Conservation (phyloP, 257 asterid species). For the Echites panduratus region DNA sequence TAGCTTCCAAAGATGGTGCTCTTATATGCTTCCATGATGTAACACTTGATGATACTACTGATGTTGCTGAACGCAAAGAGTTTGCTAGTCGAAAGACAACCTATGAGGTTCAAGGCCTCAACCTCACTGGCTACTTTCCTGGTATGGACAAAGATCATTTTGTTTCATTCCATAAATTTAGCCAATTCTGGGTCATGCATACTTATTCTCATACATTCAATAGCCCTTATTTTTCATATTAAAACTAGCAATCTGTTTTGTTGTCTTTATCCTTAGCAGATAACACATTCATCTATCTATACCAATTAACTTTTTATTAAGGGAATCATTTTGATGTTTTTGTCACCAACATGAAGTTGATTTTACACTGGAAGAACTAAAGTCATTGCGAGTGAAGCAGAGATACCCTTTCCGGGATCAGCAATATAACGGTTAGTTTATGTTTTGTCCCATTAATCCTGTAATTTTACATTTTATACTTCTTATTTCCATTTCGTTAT, state of each 20-base stretch:
- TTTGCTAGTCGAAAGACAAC: constrained; percentile 60
- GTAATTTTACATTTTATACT: not conserved
- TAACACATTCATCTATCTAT: not conserved
- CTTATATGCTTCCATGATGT: constrained; percentile 85
- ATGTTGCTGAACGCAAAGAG: constrained; percentile 61
- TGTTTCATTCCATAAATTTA: not conserved
- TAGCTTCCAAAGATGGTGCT: constrained; percentile 81
- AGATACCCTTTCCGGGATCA: constrained; percentile 78
- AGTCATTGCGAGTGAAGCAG: constrained; percentile 72
- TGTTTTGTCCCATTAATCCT: not conserved
- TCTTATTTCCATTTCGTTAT: not conserved
- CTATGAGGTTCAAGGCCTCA: constrained; percentile 67
- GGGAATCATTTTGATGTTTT: constrained; percentile 1
- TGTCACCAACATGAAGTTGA: constrained; percentile 50
- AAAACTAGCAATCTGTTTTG: not conserved
- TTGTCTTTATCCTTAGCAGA: too few relatives aligned
- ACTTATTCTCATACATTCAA: not conserved
- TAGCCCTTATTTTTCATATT: not conserved
- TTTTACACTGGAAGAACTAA: constrained; percentile 73
- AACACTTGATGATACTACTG: constrained; percentile 63
- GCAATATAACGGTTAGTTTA: constrained; percentile 67
- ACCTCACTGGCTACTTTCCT: constrained; percentile 58
- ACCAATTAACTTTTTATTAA: not conserved
- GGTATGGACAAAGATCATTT: constrained; percentile 37
- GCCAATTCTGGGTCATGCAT: not conserved